phyloP scores from a whole-genome alignment of 2,329 filamentous ascomycete species.

The Sclerotinia minor region DNA sequence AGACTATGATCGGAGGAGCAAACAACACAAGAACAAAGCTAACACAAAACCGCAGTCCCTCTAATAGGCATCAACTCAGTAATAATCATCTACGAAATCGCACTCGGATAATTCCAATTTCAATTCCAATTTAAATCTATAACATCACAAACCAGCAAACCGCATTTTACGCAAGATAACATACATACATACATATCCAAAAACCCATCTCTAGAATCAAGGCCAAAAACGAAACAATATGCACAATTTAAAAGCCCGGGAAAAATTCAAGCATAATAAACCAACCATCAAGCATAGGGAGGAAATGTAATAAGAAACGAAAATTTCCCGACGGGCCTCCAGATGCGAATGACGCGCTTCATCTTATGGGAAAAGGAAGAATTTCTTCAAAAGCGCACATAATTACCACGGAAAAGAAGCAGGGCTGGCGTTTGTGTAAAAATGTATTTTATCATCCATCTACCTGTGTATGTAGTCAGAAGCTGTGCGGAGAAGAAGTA shows the following conservation, averaged over 20 bases:
- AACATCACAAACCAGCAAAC: neutral
- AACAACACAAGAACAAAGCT: neutral
- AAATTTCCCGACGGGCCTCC: neutral
- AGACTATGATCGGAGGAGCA: neutral
- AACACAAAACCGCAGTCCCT: constrained; percentile 59
- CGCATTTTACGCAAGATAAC: neutral
- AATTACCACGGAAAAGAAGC: neutral
- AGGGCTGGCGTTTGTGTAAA: neutral
- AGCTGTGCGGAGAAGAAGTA: neutral
- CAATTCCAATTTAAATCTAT: no score
- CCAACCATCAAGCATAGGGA: neutral
- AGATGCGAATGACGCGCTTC: no score
- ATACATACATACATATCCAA: neutral
- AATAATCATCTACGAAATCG: constrained; percentile 79
- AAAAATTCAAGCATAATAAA: neutral
- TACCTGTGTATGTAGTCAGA: neutral
- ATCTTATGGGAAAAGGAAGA: no score
- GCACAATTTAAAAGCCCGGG: no score
- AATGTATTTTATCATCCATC: neutral
- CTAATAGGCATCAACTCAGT: constrained; percentile 80
- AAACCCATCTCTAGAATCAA: neutral
- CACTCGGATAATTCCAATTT: constrained; percentile 58
- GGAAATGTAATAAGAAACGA: neutral
- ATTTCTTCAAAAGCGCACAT: neutral
- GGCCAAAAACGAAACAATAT: neutral